Base-by-base conservation (phyloP, 148 eudicot species). In the Gaultheria prostrata region DNA sequence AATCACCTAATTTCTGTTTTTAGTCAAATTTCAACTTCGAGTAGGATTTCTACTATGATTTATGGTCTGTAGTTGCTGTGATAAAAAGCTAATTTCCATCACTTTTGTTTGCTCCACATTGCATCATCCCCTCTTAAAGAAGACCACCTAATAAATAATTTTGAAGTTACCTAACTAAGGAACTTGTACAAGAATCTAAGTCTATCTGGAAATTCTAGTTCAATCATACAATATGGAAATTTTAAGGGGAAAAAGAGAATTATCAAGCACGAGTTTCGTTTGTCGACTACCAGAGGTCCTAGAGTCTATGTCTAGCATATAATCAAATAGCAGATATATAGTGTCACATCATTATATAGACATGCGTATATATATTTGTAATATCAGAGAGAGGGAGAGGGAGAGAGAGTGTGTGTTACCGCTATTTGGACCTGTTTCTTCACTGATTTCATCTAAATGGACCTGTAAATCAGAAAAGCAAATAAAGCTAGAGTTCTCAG, bases 381-480 rank as follows among this genome's bases (percentile, higher is more conserved):
- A 1, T n/a, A 2, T 28, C 6, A 77, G 10, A 50, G n/a, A 70
- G 1, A 28, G 35, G 82, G 67, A 86, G 33, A 80, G 77, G 33
- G 76, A 81, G 83, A 86, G 78, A 50, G 77, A 80, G 75, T 84
- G 83, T 76, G 39, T 82, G 89, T 20, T 82, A 94, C 98, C 98
- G 28, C 83, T 83, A 88, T 87, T 92, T 80, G 90, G 86, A 20
- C 88, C 82, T 14, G 88, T 79, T 73, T 86, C 93, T 86, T 93
- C 98, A 84, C 80, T 88, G 85, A 80, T 63, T 79, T 93, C 85
- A 88, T 95, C 98, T 45, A 91, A 84, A 85, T 94, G 86, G 83
- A 86, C 97, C 98, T 95, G 91, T 51, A 83, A 81, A 79, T 17
- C 71, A 67, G 77, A 71, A 83, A 33, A 49, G 14, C 82, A 80